phyloP scores from a whole-genome alignment of 2,329 filamentous ascomycete genomes.

The Cadophora sp. region DNA sequence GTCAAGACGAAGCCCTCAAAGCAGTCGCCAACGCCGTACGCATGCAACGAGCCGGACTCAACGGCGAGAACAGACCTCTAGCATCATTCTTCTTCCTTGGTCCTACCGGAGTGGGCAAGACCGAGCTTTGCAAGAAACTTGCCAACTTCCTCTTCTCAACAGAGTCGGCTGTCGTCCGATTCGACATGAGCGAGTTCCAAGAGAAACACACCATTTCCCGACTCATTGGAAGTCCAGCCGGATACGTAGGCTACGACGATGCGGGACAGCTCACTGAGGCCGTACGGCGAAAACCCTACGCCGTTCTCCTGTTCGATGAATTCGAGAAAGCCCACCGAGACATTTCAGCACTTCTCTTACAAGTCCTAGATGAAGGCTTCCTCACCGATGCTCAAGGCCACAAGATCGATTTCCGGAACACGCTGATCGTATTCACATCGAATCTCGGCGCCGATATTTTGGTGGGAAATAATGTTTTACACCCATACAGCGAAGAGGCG shows the following conservation, averaged over 20 bases:
- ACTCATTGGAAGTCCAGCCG: conserved; percentile 87
- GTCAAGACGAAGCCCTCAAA: conserved; percentile 91
- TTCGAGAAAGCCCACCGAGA: conserved; percentile 98
- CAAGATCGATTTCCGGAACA: conserved; percentile 96
- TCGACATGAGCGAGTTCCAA: conserved; percentile 98
- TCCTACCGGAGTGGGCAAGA: conserved; percentile 96
- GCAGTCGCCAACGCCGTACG: conserved; percentile 93
- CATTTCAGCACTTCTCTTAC: conserved; percentile 88
- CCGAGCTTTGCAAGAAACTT: conserved; percentile 95
- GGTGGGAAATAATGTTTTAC: conserved; percentile 72
- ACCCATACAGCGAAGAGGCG: conserved; percentile 66
- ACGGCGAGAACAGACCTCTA: conserved; percentile 87
- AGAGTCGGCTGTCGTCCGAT: conserved; percentile 87
- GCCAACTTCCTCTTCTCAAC: conserved; percentile 93
- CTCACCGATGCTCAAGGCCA: conserved; percentile 95
- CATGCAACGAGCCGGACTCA: conserved; percentile 90
- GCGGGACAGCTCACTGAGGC: conserved; percentile 96
- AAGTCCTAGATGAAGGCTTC: conserved; percentile 96
- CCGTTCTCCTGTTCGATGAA: conserved; percentile 93
- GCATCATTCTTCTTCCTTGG: conserved; percentile 98
- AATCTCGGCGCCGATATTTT: conserved; percentile 94
- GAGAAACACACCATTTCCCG: conserved; percentile 96
- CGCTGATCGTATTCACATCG: conserved; percentile 93
- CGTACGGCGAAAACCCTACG: conserved; percentile 92
- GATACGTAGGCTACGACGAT: conserved; percentile 96